A percentile compares a stretch with the other conserved stretches of the same genome.
These are phyloP conservation scores for Pulicaria dysenterica DNA, from an alignment of 129 eudicot species.

Conservation along the genomic window DNA sequence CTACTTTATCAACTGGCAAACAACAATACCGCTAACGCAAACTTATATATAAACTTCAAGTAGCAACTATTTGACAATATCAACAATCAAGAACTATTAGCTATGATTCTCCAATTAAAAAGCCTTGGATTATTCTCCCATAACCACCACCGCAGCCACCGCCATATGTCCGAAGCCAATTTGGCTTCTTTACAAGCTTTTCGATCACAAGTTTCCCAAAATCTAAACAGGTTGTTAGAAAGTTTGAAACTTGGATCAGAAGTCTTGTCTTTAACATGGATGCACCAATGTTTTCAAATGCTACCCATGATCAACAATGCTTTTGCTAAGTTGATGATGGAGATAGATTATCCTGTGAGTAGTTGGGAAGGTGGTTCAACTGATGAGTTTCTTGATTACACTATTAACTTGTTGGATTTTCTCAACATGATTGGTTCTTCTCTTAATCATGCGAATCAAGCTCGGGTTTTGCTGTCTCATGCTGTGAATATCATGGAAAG, in stretches of 20 bases:
- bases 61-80: constrained; percentile 30
- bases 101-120: constrained; percentile 46
- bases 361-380: constrained; percentile 50
- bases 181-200: constrained; percentile 47
- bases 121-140: constrained; percentile 37
- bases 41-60: constrained; percentile 40
- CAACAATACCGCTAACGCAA: constrained; percentile 27
- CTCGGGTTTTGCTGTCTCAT: constrained; percentile 46
- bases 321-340: constrained; percentile 57
- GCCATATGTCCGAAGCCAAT: constrained; percentile 26
- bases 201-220: constrained; percentile 39
- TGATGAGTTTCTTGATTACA: constrained; percentile 64
- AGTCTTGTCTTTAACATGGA: constrained; percentile 48
- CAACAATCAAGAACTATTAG: constrained; percentile 5
- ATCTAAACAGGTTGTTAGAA: constrained; percentile 21
- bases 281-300: constrained; percentile 46
- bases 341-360: constrained; percentile 59
- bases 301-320: constrained; percentile 45
- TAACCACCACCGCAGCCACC: constrained; percentile 27
- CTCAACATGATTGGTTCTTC: constrained; percentile 53
- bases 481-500: constrained; percentile 38
- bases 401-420: constrained; percentile 50
- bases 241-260: constrained; percentile 40
- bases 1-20: constrained; percentile 14
- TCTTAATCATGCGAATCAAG: constrained; percentile 49